Evolutionary conservation across 2,329 filamentous ascomycete species (phyloP).

Genomic region (Hymenoscyphus salicellus): DNA sequence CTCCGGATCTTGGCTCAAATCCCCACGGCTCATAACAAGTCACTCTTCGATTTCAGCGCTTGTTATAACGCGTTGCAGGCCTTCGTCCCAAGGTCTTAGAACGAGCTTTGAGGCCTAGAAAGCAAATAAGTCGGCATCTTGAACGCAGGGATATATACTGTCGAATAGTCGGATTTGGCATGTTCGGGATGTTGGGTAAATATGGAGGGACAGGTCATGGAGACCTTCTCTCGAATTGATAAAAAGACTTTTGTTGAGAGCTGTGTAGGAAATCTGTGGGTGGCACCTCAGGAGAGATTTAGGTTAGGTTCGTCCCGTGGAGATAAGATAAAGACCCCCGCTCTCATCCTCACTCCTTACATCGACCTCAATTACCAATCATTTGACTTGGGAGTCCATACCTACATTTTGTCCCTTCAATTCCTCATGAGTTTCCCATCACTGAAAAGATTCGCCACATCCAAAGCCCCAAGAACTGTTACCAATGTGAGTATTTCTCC

Average conservation of each 20-base stretch:
- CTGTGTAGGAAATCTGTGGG: too few relatives aligned
- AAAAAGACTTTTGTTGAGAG: too few relatives aligned
- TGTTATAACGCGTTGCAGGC: not conserved
- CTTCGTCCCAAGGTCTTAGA: too few relatives aligned
- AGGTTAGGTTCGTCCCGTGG: not conserved
- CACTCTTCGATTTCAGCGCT: not conserved
- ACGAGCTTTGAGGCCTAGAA: not conserved
- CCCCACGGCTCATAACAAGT: not conserved
- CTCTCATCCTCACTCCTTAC: not conserved
- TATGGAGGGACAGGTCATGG: not conserved
- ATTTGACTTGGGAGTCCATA: not conserved
- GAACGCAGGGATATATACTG: not conserved
- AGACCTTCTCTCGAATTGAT: not conserved
- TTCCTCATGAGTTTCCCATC: slow-evolving; percentile 1
- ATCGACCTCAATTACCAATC: not conserved
- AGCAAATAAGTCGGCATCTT: not conserved
- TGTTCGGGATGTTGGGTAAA: not conserved
- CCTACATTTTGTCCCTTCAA: not conserved
- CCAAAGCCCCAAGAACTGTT: not conserved
- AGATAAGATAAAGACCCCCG: slow-evolving; percentile 1
- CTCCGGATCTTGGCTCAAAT: not conserved
- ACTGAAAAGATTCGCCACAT: not conserved
- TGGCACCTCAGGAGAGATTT: too few relatives aligned
- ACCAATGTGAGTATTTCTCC: not conserved
- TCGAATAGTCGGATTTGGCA: not conserved